These are phyloP conservation scores for Sideroxylon spinosum DNA, from an alignment of 179 eudicot genomes.

Conservation along the genomic window DNA sequence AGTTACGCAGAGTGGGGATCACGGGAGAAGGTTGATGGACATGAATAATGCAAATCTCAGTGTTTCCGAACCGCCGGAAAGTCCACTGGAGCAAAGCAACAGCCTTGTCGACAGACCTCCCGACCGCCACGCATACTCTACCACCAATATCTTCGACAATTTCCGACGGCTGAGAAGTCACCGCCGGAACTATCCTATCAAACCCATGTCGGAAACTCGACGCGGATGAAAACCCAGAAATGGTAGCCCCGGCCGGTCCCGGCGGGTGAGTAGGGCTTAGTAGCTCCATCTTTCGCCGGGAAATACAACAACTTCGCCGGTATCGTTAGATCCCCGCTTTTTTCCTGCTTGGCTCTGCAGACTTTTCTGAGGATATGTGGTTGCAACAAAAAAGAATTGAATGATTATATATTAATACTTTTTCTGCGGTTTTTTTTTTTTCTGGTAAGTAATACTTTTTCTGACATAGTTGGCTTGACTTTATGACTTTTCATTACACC, in stretches of 20 bases:
- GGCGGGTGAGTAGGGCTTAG: conserved; percentile 22
- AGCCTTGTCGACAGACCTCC: conserved; percentile 48
- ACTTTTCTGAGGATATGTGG: background rate
- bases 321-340: background rate
- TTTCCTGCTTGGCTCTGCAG: background rate
- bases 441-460: background rate
- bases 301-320: background rate
- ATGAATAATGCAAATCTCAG: conserved; percentile 55
- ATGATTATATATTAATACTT: too few species aligned
- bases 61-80: conserved; percentile 27
- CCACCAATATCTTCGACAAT: conserved; percentile 22
- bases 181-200: conserved; percentile 20
- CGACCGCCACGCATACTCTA: conserved; percentile 67
- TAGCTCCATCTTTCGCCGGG: conserved; percentile 26
- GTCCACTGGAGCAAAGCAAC: conserved; percentile 55
- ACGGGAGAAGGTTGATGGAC: conserved; percentile 70
- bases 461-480: background rate
- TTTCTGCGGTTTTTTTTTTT: too few species aligned
- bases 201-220: conserved; percentile 24
- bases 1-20: conserved; percentile 69
- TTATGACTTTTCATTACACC: background rate
- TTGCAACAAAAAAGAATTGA: background rate
- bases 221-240: conserved; percentile 33
- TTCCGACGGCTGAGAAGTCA: conserved; percentile 19
- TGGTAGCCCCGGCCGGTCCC: conserved; percentile 19